A percentile compares a stretch with the other conserved stretches of the same genome.
phyloP scores from a whole-genome alignment of 192 early-diverging fungal species.

The Fimicolochytrium jonesii region DNA sequence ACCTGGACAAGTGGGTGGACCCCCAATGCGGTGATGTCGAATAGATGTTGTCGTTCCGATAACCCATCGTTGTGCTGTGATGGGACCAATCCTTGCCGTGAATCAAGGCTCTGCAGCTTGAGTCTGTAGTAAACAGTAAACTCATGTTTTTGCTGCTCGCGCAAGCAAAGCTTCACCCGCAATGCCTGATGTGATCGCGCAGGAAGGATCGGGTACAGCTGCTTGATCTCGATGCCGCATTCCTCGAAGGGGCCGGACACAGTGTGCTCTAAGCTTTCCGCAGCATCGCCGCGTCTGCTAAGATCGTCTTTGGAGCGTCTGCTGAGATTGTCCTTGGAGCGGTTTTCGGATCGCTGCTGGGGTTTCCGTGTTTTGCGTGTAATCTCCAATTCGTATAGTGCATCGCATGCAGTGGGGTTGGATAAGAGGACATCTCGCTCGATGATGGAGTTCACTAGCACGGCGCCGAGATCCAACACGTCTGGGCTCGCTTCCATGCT shows the following conservation, averaged over 20 bases:
- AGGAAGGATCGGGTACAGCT: slow-evolving; percentile 27
- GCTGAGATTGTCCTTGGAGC: no score
- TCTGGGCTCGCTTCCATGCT: slow-evolving; percentile 24
- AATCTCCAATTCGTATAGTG: slow-evolving; percentile 39
- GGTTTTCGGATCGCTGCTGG: no score
- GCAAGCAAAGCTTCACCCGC: slow-evolving; percentile 37
- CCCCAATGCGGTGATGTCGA: slow-evolving; percentile 38
- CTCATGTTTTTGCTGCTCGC: slow-evolving; percentile 29
- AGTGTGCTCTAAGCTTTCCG: not conserved
- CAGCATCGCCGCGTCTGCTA: not conserved
- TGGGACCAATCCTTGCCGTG: not conserved
- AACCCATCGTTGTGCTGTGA: not conserved
- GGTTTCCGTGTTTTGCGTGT: not conserved
- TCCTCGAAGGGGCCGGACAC: not conserved
- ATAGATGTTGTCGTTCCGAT: slow-evolving; percentile 29
- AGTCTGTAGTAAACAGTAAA: slow-evolving; percentile 37
- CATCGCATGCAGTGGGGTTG: slow-evolving; percentile 52
- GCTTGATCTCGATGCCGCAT: slow-evolving; percentile 39
- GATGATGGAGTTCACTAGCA: slow-evolving; percentile 50
- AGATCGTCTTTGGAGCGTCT: no score
- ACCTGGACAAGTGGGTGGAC: slow-evolving; percentile 50
- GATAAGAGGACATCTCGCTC: slow-evolving; percentile 43
- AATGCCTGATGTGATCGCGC: slow-evolving; percentile 46
- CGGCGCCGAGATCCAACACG: slow-evolving; percentile 39
- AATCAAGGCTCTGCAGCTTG: slow-evolving; percentile 13